Evolutionary conservation across 2,329 filamentous ascomycete genomes (phyloP).

Genomic region (Lecanicillium sp.): DNA sequence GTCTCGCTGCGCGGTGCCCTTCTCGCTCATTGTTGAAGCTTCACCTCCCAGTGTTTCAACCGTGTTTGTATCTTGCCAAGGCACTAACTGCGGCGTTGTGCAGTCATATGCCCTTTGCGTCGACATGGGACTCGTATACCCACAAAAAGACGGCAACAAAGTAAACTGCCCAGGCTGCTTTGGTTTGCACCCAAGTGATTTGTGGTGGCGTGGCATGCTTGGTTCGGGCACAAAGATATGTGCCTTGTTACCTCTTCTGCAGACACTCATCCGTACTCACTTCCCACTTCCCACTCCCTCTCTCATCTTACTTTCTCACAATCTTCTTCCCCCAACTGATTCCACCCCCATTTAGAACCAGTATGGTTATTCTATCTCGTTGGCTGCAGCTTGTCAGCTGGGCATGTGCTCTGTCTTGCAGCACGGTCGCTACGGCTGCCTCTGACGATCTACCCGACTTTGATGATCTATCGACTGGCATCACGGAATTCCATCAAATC

Average conservation of each 20-base stretch:
- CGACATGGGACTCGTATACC: no score
- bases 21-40: no score
- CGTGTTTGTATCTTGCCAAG: no score
- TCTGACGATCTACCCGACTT: slow-evolving; percentile 2
- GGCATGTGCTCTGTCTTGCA: slow-evolving; percentile 5
- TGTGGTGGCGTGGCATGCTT: no score
- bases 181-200: no score
- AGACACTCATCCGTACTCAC: slow-evolving; percentile 5
- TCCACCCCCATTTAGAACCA: slow-evolving; percentile 1
- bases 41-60: no score
- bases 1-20: no score
- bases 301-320: background rate
- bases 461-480: slow-evolving; percentile 6
- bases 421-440: slow-evolving; percentile 4
- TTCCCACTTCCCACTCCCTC: slow-evolving; percentile 1
- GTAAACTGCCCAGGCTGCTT: no score
- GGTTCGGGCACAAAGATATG: no score
- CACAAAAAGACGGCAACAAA: no score
- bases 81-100: no score
- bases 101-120: no score
- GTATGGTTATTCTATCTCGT: slow-evolving; percentile 3
- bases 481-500: slow-evolving; percentile 5
- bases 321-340: slow-evolving; percentile 1
- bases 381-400: slow-evolving; percentile 7
- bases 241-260: slow-evolving; percentile 2